Percentiles rank a stretch among this genome's conserved stretches.
These are phyloP conservation scores for Dictyostelium intermedium DNA, from an alignment of 78 protist species.

Conservation along the genomic window DNA sequence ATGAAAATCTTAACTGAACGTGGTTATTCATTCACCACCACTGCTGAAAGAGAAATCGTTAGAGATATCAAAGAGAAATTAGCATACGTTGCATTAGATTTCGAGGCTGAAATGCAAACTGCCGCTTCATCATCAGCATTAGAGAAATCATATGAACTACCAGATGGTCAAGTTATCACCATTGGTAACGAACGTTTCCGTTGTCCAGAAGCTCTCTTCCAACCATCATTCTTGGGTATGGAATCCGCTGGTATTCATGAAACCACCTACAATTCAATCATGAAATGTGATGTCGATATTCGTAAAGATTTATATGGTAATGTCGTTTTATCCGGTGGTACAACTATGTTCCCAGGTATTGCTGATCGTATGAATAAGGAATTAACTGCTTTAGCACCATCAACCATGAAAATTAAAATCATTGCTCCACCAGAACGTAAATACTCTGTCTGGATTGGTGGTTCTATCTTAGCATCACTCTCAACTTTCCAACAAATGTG, in stretches of 20 bases:
- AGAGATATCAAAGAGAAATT: constrained; percentile 75
- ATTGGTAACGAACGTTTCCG: constrained; percentile 92
- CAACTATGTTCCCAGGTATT: constrained; percentile 95
- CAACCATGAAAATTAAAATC: constrained; percentile 93
- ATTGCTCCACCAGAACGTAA: constrained; percentile 95
- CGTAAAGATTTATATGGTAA: constrained; percentile 94
- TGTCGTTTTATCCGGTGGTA: constrained; percentile 96
- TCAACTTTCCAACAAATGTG: constrained; percentile 95
- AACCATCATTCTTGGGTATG: constrained; percentile 90
- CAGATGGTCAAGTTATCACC: constrained; percentile 92
- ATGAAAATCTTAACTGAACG: constrained; percentile 93
- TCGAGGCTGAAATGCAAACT: constrained; percentile 88
- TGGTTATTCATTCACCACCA: constrained; percentile 96
- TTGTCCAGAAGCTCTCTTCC: constrained; percentile 93
- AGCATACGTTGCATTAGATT: constrained; percentile 83
- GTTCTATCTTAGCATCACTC: constrained; percentile 87
- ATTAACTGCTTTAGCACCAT: constrained; percentile 90
- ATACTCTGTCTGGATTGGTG: constrained; percentile 91
- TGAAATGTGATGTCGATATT: constrained; percentile 94
- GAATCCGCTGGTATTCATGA: constrained; percentile 93
- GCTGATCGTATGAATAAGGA: constrained; percentile 93
- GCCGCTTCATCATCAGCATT: constrained; percentile 83
- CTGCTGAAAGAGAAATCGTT: constrained; percentile 92
- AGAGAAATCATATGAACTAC: constrained; percentile 91
- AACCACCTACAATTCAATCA: constrained; percentile 84